Evolutionary conservation across 2,329 filamentous ascomycete species (phyloP).

Genomic region (Endocalyx cinctus): DNA sequence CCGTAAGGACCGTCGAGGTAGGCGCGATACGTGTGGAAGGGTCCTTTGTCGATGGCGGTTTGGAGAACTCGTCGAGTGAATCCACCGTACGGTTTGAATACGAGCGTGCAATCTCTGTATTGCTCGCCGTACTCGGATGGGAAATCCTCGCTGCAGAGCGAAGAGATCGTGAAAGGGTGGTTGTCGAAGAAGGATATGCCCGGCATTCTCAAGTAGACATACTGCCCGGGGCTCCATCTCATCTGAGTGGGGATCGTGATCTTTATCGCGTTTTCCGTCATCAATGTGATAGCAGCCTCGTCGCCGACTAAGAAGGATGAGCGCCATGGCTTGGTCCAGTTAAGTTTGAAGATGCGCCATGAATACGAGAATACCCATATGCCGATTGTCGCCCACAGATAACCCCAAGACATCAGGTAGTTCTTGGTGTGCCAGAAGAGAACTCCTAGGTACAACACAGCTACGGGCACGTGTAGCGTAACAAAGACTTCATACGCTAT

Average conservation of each 20-base stretch:
- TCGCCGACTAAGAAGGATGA: constrained; percentile 83
- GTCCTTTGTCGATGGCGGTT: constrained; percentile 77
- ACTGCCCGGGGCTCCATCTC: constrained; percentile 90
- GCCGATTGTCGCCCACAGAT: constrained; percentile 74
- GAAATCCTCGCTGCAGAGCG: constrained; percentile 87
- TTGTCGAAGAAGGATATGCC: constrained; percentile 87
- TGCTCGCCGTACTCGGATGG: constrained; percentile 85
- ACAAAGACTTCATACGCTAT: constrained; percentile 84
- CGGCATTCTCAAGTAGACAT: constrained; percentile 91
- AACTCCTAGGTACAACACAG: constrained; percentile 74
- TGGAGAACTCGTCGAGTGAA: constrained; percentile 85
- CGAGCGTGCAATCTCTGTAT: constrained; percentile 82
- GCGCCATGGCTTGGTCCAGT: constrained; percentile 80
- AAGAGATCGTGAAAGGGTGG: constrained; percentile 93
- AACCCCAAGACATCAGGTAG: constrained; percentile 84
- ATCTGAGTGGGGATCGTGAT: constrained; percentile 91
- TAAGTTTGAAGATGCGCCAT: constrained; percentile 75
- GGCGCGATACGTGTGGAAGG: constrained; percentile 86
- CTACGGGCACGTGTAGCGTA: constrained; percentile 74
- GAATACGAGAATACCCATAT: constrained; percentile 76
- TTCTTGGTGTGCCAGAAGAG: constrained; percentile 97
- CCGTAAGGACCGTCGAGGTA: constrained; percentile 94
- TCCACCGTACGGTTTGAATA: constrained; percentile 87
- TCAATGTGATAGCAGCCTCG: constrained; percentile 81
- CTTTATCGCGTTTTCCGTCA: constrained; percentile 93